A percentile compares a stretch with the other conserved stretches of the same genome.
Evolutionary conservation across 2,329 filamentous ascomycete genomes (phyloP).

Genomic region (Zymoseptoria pseudotritici): DNA sequence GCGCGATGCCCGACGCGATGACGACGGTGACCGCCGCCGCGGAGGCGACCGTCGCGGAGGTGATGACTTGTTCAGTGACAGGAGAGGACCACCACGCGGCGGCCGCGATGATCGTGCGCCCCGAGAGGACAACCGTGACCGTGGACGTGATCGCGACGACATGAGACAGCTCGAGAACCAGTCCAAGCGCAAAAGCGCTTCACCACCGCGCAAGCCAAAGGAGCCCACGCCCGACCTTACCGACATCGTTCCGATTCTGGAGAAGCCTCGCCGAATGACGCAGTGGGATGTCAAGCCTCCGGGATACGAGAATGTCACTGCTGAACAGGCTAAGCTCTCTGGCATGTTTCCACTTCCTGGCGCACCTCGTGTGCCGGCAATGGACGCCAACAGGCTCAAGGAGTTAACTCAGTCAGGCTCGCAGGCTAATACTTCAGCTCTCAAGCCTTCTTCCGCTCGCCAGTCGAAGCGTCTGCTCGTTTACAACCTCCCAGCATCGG

Average conservation of each 20-base stretch:
- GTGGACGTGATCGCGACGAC: constrained; percentile 32
- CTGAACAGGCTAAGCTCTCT: constrained; percentile 96
- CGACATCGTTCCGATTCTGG: constrained; percentile 70
- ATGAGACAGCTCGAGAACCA: constrained; percentile 29
- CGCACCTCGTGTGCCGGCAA: constrained; percentile 85
- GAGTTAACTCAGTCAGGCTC: constrained; percentile 84
- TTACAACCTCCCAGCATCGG: constrained; percentile 66
- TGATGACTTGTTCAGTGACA: constrained; percentile 24
- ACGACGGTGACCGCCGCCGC: constrained; percentile 43
- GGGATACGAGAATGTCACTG: constrained; percentile 95
- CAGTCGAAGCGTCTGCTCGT: constrained; percentile 89
- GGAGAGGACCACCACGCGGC: constrained; percentile 23
- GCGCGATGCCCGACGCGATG: constrained; percentile 48
- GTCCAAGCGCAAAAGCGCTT: constrained; percentile 59
- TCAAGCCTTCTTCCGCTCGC: constrained; percentile 87
- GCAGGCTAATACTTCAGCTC: constrained; percentile 61
- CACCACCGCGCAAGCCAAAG: constrained; percentile 78
- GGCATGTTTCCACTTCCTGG: constrained; percentile 98
- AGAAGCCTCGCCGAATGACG: constrained; percentile 84
- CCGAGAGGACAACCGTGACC: constrained; percentile 31
- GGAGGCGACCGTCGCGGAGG: constrained; percentile 43
- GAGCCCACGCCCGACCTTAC: constrained; percentile 95
- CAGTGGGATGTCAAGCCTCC: constrained; percentile 99
- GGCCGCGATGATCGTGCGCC: constrained; percentile 39
- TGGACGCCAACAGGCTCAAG: constrained; percentile 89